Percentiles rank a stretch among this genome's conserved stretches.
phyloP scores from a whole-genome alignment of 2,329 filamentous ascomycete species.

The Fonsecaea erecta region DNA sequence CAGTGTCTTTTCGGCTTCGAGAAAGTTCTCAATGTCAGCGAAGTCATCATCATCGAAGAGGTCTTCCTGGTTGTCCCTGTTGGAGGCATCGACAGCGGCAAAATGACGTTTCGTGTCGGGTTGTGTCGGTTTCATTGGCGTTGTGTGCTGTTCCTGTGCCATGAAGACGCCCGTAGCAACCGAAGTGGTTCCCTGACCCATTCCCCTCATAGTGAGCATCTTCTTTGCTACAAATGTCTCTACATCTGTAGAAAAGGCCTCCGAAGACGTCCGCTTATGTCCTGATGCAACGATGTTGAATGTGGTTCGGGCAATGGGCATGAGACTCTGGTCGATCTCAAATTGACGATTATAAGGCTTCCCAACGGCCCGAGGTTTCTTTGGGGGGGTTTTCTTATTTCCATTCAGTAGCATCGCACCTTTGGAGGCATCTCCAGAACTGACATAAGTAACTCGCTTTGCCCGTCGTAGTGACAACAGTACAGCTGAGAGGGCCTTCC shows the following conservation, averaged over 20 bases:
- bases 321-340: not conserved
- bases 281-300: constrained; percentile 2
- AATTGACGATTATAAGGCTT: not conserved
- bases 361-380: not conserved
- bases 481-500: constrained; percentile 9
- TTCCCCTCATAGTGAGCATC: not conserved
- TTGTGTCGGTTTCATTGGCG: no score
- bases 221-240: constrained; percentile 7
- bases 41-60: constrained; percentile 13
- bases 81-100: not conserved
- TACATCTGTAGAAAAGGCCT: not conserved
- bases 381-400: not conserved
- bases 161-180: not conserved
- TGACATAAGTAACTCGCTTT: not conserved
- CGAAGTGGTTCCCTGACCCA: not conserved
- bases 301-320: not conserved
- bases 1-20: constrained; percentile 12
- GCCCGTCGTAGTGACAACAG: constrained; percentile 7
- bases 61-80: constrained; percentile 6
- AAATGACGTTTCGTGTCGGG: no score
- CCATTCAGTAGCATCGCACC: not conserved
- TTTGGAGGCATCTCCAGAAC: not conserved
- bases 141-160: no score
- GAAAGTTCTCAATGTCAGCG: constrained; percentile 3
- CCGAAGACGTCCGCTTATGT: constrained; percentile 2